A percentile compares a stretch with the other conserved stretches of the same genome.
Evolutionary conservation across 1,284 basidiomycete genomes (phyloP).

Genomic region (Ceratobasidium sp.): DNA sequence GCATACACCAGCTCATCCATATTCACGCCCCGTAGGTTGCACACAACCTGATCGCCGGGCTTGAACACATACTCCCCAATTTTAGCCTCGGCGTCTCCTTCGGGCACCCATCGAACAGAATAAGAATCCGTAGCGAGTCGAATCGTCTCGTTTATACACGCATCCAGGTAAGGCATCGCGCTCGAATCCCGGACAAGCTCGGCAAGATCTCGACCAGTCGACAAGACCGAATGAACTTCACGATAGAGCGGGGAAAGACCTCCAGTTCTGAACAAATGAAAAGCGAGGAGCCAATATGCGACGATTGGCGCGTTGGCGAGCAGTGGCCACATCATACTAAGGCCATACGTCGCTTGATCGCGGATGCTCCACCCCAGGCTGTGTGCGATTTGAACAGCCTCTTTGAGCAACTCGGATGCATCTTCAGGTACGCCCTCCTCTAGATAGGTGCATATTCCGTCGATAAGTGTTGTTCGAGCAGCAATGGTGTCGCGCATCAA

Average conservation of each 20-base stretch:
- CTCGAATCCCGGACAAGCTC: constrained; percentile 18
- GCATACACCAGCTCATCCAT: constrained; percentile 39
- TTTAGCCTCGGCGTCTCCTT: constrained; percentile 21
- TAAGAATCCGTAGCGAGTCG: constrained; percentile 37
- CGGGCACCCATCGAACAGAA: constrained; percentile 37
- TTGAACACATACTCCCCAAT: constrained; percentile 38
- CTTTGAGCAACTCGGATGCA: constrained; percentile 33
- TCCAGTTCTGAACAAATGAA: constrained; percentile 45
- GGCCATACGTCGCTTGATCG: constrained; percentile 43
- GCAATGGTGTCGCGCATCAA: constrained; percentile 38
- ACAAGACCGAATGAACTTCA: constrained; percentile 44
- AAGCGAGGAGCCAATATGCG: constrained; percentile 45
- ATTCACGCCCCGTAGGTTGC: constrained; percentile 43
- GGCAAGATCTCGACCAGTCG: constrained; percentile 10
- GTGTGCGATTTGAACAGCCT: constrained; percentile 42
- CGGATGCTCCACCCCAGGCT: constrained; percentile 41
- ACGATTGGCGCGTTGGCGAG: constrained; percentile 48
- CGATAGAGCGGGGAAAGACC: constrained; percentile 43
- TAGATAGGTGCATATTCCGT: constrained; percentile 44
- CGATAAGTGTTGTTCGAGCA: constrained; percentile 41
- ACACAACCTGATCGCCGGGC: constrained; percentile 44
- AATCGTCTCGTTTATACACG: constrained; percentile 36
- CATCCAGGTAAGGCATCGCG: constrained; percentile 29
- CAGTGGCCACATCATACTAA: constrained; percentile 45
- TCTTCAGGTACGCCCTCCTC: constrained; percentile 42